Base-by-base conservation (phyloP, 2,329 filamentous ascomycete species). In the Aspergillus sp. region DNA sequence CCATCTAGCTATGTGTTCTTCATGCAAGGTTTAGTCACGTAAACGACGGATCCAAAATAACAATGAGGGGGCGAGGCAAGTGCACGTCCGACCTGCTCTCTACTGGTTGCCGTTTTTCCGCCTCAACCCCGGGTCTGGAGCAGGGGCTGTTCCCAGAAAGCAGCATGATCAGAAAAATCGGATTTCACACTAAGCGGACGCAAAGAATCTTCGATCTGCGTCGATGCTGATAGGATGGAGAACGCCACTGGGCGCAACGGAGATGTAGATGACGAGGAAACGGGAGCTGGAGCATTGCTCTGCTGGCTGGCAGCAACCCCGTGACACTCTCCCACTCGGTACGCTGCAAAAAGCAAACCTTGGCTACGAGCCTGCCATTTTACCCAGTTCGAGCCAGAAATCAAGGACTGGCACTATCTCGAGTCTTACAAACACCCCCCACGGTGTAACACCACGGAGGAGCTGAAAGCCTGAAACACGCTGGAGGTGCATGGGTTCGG, bases 11-110 rank as follows among this genome's bases (percentile, higher is more conserved):
- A 34, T 48, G 44, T 3, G 22, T 47, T 43, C 56, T 55, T 52
- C 47, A 54, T 63, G 56, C 61, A 61, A 13, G 45, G 20, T 59
- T 63, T 53, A 49, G 56, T 60, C 42, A 55, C 55, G 42, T 57
- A 20, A 45, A 49, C 30, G 32, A 59, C 48, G 50, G 55, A 57
- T 57, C 53, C 53, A 45, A 22, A 45, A 32, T 41, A 41, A 53
- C 47, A 54, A 43, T 18, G 42, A 30, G 47, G 41, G 42, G 49
- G 32, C 42, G 44, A 53, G 53, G 44, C 48, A 51, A 15, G 44
- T 43, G 15, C 20, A n/a, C 6, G 15, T 53, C 18, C 13, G 15
- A 20, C 36, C 39, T 34, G 9, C 30, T 20, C 30, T 20, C 9
- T 13, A 53, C 53, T 54, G 49, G 43, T 44, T 24, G 42, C 20